Evolutionary conservation across 1,284 basidiomycete species (phyloP), one percentile per base, ranked within the genome.

Genomic region (Exobasidium cylindrosporum): DNA sequence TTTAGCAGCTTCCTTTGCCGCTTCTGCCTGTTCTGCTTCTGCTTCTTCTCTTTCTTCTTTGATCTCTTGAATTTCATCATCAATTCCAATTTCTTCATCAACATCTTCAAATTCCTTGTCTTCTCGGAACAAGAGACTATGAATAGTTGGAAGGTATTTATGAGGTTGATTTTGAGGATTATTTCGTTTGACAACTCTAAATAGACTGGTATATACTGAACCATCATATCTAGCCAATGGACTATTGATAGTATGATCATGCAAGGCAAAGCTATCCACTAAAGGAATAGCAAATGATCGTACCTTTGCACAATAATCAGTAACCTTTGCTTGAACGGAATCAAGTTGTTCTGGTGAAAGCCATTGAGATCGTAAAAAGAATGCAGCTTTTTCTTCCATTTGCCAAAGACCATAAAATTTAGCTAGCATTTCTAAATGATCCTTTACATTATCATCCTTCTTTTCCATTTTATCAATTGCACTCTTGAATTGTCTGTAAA

Each of bases 241-340:
- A 53, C 83, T 84, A 80, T 86, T 86, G 80, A 85, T 80, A 61
- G 85, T 82, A 79, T 85, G 84, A 76, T 85, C 84, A 49, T 81
- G 81, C 32, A 84, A 81, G 13, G 82, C 82, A 70, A 85, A 86
- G 35, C 83, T 79, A 78, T 85, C 84, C 63, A 84, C 76, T 43
- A 85, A 79, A 10, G 83, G 83, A 54, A 79, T 73, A 46, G 84
- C 84, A 47, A 82, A 81, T 58, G 75, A 74, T 46, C 85, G 79
- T 53, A 84, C 74, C 58, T 82, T 79, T 35, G 80, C 78, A 69
- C 85, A 86, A 50, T 84, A 78, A 28, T 78, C 79, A 60, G 83
- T 82, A 10, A 85, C 84, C 63, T 74, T 65, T 10, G 68, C 70
- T 61, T 82, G 80, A 1, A 84, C 81, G 55, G 74, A 74, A 76